phyloP scores from a whole-genome alignment of 768 basidiomycete species.

The Collybia sordida region DNA sequence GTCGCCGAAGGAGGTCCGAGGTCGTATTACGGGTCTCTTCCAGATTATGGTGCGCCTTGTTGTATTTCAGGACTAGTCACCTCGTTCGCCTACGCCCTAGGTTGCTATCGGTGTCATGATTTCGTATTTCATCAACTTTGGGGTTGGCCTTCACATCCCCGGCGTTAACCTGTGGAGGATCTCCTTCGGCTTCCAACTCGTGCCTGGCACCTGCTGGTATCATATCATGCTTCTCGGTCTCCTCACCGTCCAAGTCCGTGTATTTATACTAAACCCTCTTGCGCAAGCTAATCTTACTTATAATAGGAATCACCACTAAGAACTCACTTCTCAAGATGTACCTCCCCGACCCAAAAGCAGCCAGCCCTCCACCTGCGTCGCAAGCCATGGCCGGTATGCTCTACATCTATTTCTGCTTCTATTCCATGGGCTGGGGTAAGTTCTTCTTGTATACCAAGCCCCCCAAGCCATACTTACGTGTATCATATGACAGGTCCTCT shows the following conservation, averaged over 20 bases:
- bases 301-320: constrained; percentile 21
- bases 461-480: constrained; percentile 25
- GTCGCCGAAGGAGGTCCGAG: constrained; percentile 83
- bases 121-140: constrained; percentile 78
- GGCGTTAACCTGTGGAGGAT: constrained; percentile 63
- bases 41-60: constrained; percentile 66
- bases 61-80: neutral
- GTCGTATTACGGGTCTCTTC: constrained; percentile 82
- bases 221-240: constrained; percentile 67
- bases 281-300: too few relatives aligned
- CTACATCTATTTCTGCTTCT: constrained; percentile 87
- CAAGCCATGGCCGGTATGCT: constrained; percentile 86
- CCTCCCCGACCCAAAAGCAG: constrained; percentile 36
- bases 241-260: constrained; percentile 56
- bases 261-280: too few relatives aligned
- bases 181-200: constrained; percentile 73
- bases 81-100: constrained; percentile 15
- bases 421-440: constrained; percentile 83
- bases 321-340: constrained; percentile 75
- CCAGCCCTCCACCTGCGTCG: constrained; percentile 51
- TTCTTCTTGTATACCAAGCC: neutral
- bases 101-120: constrained; percentile 83
- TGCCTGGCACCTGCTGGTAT: constrained; percentile 61
- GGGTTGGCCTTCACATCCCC: constrained; percentile 54
- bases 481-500: constrained; percentile 32